Conservation (phyloP, 139 green algal genomes). For the Ulvella scutata region DNA sequence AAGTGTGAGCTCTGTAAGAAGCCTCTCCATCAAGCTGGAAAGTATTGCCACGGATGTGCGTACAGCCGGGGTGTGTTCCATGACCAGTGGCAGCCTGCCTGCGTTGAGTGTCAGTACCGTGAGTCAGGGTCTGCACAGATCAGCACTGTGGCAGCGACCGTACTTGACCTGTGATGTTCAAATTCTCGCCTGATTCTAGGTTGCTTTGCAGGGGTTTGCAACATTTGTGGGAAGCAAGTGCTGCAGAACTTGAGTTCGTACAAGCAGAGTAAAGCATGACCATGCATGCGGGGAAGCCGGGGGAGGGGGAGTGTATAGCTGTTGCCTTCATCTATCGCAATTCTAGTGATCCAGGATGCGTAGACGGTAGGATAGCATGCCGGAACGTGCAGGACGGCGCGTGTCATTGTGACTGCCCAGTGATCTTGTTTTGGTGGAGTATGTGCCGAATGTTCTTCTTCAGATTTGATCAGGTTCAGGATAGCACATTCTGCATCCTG, state of each 20-base stretch:
- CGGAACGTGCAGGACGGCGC: too few relatives aligned
- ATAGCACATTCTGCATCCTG: too few relatives aligned
- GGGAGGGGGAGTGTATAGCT: too few relatives aligned
- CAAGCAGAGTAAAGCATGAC: neutral
- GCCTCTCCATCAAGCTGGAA: neutral
- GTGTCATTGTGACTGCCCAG: too few relatives aligned
- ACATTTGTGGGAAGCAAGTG: neutral
- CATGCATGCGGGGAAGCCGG: too few relatives aligned
- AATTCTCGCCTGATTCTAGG: neutral
- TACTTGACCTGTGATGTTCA: neutral
- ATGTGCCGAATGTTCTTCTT: too few relatives aligned
- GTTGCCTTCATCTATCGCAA: too few relatives aligned
- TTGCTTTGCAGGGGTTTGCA: neutral
- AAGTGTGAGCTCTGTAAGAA: conserved; percentile 2
- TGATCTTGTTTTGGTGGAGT: too few relatives aligned
- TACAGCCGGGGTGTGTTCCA: neutral
- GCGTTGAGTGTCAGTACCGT: neutral
- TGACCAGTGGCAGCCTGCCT: neutral
- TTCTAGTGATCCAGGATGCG: too few relatives aligned
- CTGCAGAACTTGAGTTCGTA: neutral
- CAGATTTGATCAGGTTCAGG: too few relatives aligned
- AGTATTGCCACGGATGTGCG: conserved; percentile 1
- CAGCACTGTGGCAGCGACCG: neutral
- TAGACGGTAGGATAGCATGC: too few relatives aligned
- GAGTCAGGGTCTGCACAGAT: neutral